These are phyloP conservation scores for Lasiosphaeris hirsuta DNA, from an alignment of 495 filamentous ascomycete genomes.

Conservation along the genomic window DNA sequence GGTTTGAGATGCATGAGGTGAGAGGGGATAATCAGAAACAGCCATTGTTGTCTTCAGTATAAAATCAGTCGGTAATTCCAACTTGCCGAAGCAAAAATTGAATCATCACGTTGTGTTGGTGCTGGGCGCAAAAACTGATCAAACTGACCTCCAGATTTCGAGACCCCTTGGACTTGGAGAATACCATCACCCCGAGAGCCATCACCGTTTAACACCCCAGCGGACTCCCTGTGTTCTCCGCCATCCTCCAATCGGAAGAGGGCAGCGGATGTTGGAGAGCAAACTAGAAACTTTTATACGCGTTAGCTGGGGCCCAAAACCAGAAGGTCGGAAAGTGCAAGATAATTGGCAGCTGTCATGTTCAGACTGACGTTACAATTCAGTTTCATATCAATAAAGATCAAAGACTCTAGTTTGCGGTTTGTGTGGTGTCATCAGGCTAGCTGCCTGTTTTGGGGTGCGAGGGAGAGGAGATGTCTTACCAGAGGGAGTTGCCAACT, in stretches of 20 bases:
- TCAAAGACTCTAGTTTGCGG: slow-evolving; percentile 99
- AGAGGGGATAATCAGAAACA: slow-evolving; percentile 68
- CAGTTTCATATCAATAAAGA: slow-evolving; percentile 82
- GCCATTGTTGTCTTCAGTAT: slow-evolving; percentile 85
- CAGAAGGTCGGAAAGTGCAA: not conserved
- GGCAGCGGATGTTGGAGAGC: too few relatives aligned
- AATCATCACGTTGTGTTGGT: slow-evolving; percentile 65
- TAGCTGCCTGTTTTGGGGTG: slow-evolving; percentile 18
- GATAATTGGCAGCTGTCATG: slow-evolving; percentile 24
- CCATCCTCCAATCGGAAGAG: too few relatives aligned
- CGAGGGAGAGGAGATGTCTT: slow-evolving; percentile 21
- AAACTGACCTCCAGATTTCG: too few relatives aligned
- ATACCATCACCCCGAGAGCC: not conserved
- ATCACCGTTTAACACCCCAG: too few relatives aligned
- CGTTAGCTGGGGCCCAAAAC: slow-evolving; percentile 6
- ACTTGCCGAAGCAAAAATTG: slow-evolving; percentile 78
- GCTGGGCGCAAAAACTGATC: too few relatives aligned
- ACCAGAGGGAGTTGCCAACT: slow-evolving; percentile 23
- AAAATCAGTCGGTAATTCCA: slow-evolving; percentile 99
- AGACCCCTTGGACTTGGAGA: not conserved
- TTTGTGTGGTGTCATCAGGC: slow-evolving; percentile 66
- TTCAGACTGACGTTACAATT: slow-evolving; percentile 99
- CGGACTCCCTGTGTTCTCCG: too few relatives aligned
- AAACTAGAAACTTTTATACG: not conserved
- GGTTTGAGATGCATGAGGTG: not conserved